Evolutionary conservation across 108 stramenopile genomes (phyloP).

Genomic region (Chaetoceros tenuissimus): DNA sequence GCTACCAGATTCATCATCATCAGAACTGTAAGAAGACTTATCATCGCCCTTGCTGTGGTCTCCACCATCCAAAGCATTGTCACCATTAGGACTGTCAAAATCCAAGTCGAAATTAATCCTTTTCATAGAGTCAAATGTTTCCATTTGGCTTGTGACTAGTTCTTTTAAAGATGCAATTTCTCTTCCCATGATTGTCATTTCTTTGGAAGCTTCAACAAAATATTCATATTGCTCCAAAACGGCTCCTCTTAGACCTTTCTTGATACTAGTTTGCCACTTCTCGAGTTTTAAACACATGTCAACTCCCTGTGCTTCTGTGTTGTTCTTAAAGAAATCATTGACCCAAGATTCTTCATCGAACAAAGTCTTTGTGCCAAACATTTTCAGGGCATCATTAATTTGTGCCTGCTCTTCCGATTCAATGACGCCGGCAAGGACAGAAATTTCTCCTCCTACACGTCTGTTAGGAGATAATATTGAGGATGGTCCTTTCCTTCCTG

Average conservation of each 20-base stretch:
- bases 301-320: conserved; percentile 50
- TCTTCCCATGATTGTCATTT: conserved; percentile 84
- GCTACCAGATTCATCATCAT: not conserved
- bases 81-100: conserved; percentile 33
- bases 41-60: conserved; percentile 8
- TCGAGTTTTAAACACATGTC: conserved; percentile 49
- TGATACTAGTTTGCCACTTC: conserved; percentile 62
- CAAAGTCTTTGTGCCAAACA: conserved; percentile 56
- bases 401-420: not conserved
- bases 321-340: conserved; percentile 53
- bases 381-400: conserved; percentile 16
- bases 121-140: conserved; percentile 74
- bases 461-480: conserved; percentile 12
- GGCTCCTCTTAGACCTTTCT: conserved; percentile 65
- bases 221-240: conserved; percentile 84
- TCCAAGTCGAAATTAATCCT: conserved; percentile 64
- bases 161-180: conserved; percentile 61
- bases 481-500: not conserved
- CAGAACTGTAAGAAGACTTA: not conserved
- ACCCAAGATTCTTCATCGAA: conserved; percentile 46
- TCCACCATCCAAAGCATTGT: conserved; percentile 27
- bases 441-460: not conserved
- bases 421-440: not conserved
- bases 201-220: conserved; percentile 79
- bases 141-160: conserved; percentile 66